phyloP scores from a whole-genome alignment of 371 early-diverging fungal species.

The Circinella minor region DNA sequence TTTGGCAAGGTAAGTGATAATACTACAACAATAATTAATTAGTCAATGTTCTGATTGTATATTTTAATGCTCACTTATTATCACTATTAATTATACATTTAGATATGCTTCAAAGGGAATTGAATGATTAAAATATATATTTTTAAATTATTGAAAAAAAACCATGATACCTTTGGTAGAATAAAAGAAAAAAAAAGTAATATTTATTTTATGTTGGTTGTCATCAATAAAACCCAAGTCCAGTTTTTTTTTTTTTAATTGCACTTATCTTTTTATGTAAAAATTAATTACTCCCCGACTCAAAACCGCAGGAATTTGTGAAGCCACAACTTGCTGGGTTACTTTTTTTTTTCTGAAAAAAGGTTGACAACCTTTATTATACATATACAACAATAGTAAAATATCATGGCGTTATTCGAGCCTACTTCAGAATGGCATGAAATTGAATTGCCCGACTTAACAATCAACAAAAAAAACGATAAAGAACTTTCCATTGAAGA shows the following conservation, averaged over 20 bases:
- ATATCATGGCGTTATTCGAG: slow-evolving; percentile 18
- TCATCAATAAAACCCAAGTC: too few relatives aligned
- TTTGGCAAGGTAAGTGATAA: slow-evolving; percentile 13
- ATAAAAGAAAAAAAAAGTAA: neutral
- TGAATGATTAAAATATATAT: neutral
- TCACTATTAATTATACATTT: neutral
- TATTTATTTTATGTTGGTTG: too few relatives aligned
- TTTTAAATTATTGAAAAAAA: neutral
- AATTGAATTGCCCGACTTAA: slow-evolving; percentile 39
- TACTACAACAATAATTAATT: neutral
- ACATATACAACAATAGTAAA: neutral
- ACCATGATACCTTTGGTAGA: too few relatives aligned
- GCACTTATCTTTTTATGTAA: too few relatives aligned
- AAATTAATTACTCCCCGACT: too few relatives aligned
- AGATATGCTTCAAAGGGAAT: slow-evolving; percentile 16
- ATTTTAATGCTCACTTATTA: neutral
- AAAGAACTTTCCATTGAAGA: slow-evolving; percentile 40
- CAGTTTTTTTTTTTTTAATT: too few relatives aligned
- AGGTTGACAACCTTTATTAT: neutral
- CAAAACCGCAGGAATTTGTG: too few relatives aligned
- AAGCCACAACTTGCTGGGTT: too few relatives aligned
- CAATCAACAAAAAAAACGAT: slow-evolving; percentile 21
- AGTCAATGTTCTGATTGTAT: too few relatives aligned
- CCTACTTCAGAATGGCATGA: slow-evolving; percentile 64
- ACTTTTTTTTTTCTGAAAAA: neutral